Conservation (phyloP, 2,329 filamentous ascomycete genomes). For the Ceratocystis cacaofunesta region DNA sequence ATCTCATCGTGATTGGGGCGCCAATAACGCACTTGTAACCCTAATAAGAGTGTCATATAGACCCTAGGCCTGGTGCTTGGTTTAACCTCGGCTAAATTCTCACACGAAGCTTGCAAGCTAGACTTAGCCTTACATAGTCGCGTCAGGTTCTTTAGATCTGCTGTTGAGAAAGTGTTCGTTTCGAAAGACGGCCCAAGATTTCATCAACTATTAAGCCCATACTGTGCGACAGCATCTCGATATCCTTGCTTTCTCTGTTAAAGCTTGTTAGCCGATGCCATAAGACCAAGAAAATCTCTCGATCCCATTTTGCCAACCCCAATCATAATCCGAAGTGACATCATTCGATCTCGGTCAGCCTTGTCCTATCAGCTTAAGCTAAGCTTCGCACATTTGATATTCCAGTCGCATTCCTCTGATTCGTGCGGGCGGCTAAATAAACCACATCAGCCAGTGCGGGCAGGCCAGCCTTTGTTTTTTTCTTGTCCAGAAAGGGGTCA, state of each 20-base stretch:
- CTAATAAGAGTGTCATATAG: neutral
- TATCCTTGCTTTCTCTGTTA: neutral
- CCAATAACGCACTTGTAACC: neutral
- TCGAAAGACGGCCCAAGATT: neutral
- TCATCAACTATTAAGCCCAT: neutral
- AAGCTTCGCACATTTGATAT: neutral
- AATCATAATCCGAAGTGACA: neutral
- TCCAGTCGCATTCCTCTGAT: neutral
- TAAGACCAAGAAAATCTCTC: neutral
- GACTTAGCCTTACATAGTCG: neutral
- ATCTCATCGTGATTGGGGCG: neutral
- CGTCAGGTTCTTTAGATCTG: neutral
- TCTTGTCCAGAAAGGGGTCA: too few relatives aligned
- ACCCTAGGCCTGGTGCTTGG: neutral
- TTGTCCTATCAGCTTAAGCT: neutral
- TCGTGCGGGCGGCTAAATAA: neutral
- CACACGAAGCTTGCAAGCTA: neutral
- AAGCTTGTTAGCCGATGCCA: neutral
- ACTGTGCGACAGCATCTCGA: neutral
- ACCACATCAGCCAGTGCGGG: neutral
- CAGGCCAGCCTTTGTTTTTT: too few relatives aligned
- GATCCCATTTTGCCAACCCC: neutral
- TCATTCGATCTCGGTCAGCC: conserved; percentile 1
- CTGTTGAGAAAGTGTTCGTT: neutral
- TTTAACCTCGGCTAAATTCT: neutral